Conservation (phyloP, 495 filamentous ascomycete species). For the Rostrohypoxylon terebratum region DNA sequence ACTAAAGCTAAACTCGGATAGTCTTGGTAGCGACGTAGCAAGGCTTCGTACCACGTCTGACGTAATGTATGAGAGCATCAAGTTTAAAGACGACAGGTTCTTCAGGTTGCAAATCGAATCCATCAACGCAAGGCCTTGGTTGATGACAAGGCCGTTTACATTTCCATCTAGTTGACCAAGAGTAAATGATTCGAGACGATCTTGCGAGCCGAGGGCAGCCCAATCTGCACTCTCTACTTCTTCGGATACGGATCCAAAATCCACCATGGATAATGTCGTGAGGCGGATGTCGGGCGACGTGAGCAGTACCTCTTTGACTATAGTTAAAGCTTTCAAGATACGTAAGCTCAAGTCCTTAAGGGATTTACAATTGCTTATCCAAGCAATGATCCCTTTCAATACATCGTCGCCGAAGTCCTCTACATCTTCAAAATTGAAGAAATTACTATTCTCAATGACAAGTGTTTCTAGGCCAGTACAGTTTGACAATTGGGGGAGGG, state of each 20-base stretch:
- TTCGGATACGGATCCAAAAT: slow-evolving; percentile 25
- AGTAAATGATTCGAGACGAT: slow-evolving; percentile 47
- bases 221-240: slow-evolving; percentile 17
- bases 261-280: slow-evolving; percentile 38
- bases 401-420: slow-evolving; percentile 60
- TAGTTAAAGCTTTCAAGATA: slow-evolving; percentile 61
- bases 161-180: slow-evolving; percentile 58
- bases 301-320: slow-evolving; percentile 66
- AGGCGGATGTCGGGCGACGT: slow-evolving; percentile 45
- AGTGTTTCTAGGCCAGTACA: slow-evolving; percentile 67
- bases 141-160: slow-evolving; percentile 59
- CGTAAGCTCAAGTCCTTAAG: slow-evolving; percentile 65
- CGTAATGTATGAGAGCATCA: slow-evolving; percentile 43
- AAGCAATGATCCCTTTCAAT: slow-evolving; percentile 64
- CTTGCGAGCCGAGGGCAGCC: slow-evolving; percentile 45
- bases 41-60: slow-evolving; percentile 32
- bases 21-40: slow-evolving; percentile 51
- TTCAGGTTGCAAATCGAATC: slow-evolving; percentile 58
- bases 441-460: slow-evolving; percentile 55
- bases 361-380: slow-evolving; percentile 67
- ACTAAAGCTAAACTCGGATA: slow-evolving; percentile 69
- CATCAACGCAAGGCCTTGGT: slow-evolving; percentile 57
- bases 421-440: slow-evolving; percentile 52
- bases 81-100: slow-evolving; percentile 47
- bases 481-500: slow-evolving; percentile 60